Conservation (phyloP, 83 land plant species). For the Larix sibirica region DNA sequence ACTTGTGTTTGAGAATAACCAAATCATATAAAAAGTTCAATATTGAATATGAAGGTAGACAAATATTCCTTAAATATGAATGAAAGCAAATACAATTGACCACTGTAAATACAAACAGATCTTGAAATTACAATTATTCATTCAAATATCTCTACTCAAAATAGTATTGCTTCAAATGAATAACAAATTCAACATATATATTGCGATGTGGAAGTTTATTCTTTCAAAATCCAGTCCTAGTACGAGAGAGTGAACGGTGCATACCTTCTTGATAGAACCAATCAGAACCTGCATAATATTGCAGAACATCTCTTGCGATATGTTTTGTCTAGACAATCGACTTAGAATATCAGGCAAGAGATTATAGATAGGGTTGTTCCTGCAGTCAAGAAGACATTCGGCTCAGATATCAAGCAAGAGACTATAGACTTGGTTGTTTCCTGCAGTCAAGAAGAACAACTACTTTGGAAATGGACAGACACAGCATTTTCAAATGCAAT, state of each 20-base stretch:
- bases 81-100: too few species aligned
- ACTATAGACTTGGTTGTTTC: conserved; percentile 90
- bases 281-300: conserved; percentile 95
- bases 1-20: background rate
- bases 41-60: background rate
- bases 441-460: conserved; percentile 37
- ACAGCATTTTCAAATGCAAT: background rate
- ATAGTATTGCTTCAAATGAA: background rate
- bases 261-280: conserved; percentile 93
- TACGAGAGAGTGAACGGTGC: conserved; percentile 17
- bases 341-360: conserved; percentile 96
- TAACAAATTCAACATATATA: background rate
- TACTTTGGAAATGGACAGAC: background rate
- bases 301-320: conserved; percentile 71
- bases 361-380: conserved; percentile 97
- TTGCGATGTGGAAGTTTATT: background rate
- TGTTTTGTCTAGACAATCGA: conserved; percentile 64
- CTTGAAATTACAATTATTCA: too few species aligned
- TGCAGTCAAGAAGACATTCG: conserved; percentile 36
- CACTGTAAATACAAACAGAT: too few species aligned
- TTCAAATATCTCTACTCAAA: too few species aligned
- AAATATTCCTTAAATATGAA: too few species aligned
- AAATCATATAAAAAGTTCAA: background rate
- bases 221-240: background rate
- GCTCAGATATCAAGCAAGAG: conserved; percentile 89